Evolutionary conservation across 2,329 filamentous ascomycete genomes (phyloP), one percentile per base, ranked within the genome.

Genomic region (Chrysoporthe cubensis): DNA sequence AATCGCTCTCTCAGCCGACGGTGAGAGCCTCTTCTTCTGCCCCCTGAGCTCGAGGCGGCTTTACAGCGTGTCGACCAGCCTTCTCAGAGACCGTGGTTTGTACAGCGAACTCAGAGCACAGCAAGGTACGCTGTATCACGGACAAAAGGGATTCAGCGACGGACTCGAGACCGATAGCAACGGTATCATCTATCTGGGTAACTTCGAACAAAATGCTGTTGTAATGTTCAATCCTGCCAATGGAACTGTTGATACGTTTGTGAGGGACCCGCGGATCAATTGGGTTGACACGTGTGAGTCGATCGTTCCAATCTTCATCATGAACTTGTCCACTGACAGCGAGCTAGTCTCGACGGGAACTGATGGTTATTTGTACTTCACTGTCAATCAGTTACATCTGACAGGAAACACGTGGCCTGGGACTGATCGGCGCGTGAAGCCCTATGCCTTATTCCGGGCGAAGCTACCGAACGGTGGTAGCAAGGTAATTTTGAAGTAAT

Each of bases 281-380:
- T 86, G 84, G 83, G 77, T 82, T 0, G 83, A 86, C 74, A 85
- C 83, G 0, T 76, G 74, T 76, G 69, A 64, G 74, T 18, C 3
- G 42, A 3, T 26, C 48, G 18, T 56, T 16, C 2, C 18, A 5
- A 26, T 16, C 57, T 32, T 14, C 21, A 7, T 18, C 16, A 6
- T 18, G 9, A 3, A 40, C 32, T 58, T 1, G 1, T 7, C 2
- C 40, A 6, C 44, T 66, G 9, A 64, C 7, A 9, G 4, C 1
- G 48, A 7, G 5, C 1, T 4, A 74, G 74, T 83, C 71, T 78
- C 78, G 3, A 75, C 79, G 3, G 78, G 75, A 1, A 76, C 75
- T 3, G 81, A 85, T 71, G 83, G 83, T 0, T 83, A 85, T 70
- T 71, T 85, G 1, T 86, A 86, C 72, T 86, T 85, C 70, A 87